Percentiles rank a stretch among this genome's conserved stretches.
Evolutionary conservation across 768 basidiomycete species (phyloP).

Genomic region (Pseudohyphozyma bogoriensis): DNA sequence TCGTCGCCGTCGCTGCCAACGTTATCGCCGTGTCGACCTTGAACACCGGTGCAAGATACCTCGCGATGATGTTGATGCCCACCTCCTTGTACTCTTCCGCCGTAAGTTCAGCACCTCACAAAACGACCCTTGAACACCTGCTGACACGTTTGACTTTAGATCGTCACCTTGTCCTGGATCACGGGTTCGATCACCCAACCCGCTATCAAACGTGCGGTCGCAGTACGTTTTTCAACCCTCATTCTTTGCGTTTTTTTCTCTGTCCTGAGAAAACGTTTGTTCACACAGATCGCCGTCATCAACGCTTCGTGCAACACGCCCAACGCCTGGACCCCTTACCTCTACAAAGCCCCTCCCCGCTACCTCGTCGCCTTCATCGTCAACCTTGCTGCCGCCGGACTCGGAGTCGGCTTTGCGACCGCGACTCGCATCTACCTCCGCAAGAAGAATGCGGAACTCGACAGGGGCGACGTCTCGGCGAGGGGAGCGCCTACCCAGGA

Average conservation of each 20-base stretch:
- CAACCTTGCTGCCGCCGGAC: neutral
- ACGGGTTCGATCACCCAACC: conserved; percentile 59
- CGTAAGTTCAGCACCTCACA: too few species aligned
- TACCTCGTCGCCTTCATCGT: neutral
- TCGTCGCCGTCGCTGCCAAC: conserved; percentile 59
- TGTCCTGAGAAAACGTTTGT: too few species aligned
- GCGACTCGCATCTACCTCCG: conserved; percentile 33
- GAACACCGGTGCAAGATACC: conserved; percentile 39
- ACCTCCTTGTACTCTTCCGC: neutral
- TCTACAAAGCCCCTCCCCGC: conserved; percentile 35
- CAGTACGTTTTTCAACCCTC: too few species aligned
- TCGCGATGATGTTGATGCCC: conserved; percentile 51
- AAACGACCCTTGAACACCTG: too few species aligned
- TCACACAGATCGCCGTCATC: conserved; percentile 1
- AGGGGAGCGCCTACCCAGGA: conserved; percentile 31
- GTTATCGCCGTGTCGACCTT: conserved; percentile 55
- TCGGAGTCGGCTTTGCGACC: conserved; percentile 27
- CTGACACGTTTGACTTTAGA: too few species aligned
- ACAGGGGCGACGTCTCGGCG: conserved; percentile 32
- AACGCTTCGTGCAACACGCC: conserved; percentile 29
- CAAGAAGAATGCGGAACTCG: conserved; percentile 34
- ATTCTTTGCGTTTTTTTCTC: too few species aligned
- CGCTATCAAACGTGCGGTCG: conserved; percentile 72
- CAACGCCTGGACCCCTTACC: conserved; percentile 37
- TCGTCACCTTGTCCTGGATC: conserved; percentile 50